Base-by-base conservation (phyloP, 2,329 filamentous ascomycete species). In the Penicillium sp. region DNA sequence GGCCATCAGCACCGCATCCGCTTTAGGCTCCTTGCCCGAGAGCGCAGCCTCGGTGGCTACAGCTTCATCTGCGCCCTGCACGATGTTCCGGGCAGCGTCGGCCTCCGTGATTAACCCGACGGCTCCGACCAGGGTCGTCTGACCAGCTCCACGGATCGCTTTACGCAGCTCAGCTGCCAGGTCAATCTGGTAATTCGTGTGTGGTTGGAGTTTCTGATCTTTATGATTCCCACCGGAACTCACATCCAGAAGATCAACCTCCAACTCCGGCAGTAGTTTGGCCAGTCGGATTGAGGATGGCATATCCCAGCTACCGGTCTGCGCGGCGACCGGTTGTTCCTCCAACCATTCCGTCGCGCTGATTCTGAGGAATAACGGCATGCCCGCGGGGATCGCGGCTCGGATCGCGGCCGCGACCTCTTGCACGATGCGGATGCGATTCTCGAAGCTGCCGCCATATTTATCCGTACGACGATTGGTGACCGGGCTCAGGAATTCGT, bases 301-400 rank as follows among this genome's bases (percentile, higher is more conserved):
- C 10, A 78, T 60, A 19, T 75, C 71, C 77, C 77, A 80, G 42
- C 62, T 71, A 39, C 68, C 60, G n/a, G 55, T 55, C 26, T 61
- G 45, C 14, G 56, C 58, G 23, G 63, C 64, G 11, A 61, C 51
- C 1, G 57, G 46, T 23, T 61, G 51, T 1, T 58, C 79, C 45
- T 91, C 86, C 0, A 92, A 79, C 87, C 87, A 91, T 67, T 92
- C 89, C 0, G 85, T 87, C 0, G 85, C 87, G 48, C 83, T 87
- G 65, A 92, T 83, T 11, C 90, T 83, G 11, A 90, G 76, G 63
- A 91, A 87, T 0, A 92, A 75, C 0, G 90, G 90, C 82, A 88
- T 90, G 0, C 74, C 72, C 5, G 83, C 75, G 0, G 89, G 88
- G 0, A 92, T 86, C 0, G 77, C 81, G 1, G 75, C 75, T 5